Conservation (phyloP, 176 grass and related monocot genomes). For the Avena eriantha region DNA sequence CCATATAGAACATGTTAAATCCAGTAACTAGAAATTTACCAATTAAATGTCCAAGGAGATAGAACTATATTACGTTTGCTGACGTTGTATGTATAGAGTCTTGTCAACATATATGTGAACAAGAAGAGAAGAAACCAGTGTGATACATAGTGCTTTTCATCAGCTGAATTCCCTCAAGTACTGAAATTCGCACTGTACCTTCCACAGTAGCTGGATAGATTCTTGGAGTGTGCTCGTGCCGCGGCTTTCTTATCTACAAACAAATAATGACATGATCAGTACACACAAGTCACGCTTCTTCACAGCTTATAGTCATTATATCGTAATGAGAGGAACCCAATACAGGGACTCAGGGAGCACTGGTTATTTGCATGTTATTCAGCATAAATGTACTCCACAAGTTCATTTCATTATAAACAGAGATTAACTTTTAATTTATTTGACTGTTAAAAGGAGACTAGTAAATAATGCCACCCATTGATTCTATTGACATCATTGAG, state of each 20-base stretch:
- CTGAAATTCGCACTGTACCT: constrained; percentile 56
- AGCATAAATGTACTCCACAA: constrained; percentile 13
- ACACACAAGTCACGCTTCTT: not conserved
- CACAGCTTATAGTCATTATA: not conserved
- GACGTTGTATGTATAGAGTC: not conserved
- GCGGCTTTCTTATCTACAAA: constrained; percentile 83
- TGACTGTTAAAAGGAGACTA: not conserved
- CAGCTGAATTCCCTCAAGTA: not conserved
- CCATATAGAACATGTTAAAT: no score
- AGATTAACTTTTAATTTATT: not conserved
- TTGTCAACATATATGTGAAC: not conserved
- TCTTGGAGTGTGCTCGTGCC: constrained; percentile 87
- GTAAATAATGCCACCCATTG: not conserved
- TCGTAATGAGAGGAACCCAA: not conserved
- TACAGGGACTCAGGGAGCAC: not conserved
- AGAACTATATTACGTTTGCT: constrained; percentile 12
- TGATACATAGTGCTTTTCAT: not conserved
- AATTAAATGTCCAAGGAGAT: no score
- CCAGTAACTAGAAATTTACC: no score
- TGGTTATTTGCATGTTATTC: constrained; percentile 17
- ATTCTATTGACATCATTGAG: not conserved
- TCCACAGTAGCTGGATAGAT: constrained; percentile 90
- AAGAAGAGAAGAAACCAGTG: not conserved
- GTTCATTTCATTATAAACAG: not conserved
- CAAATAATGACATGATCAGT: constrained; percentile 17